phyloP scores from a whole-genome alignment of 2,329 filamentous ascomycete species.

The Dothiorella sarmentorum region DNA sequence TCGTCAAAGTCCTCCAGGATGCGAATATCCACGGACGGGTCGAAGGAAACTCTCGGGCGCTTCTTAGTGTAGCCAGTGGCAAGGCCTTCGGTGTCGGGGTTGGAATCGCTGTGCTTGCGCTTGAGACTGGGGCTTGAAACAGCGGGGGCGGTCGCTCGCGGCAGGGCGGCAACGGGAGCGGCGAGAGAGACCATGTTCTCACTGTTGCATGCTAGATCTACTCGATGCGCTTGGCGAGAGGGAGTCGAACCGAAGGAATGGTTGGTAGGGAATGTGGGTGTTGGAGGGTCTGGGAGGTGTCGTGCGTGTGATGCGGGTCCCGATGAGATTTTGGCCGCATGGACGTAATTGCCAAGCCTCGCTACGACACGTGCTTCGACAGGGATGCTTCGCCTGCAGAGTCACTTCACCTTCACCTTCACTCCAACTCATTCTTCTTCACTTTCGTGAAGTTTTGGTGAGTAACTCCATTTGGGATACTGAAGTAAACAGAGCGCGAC shows the following conservation, averaged over 20 bases:
- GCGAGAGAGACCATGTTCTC: conserved; percentile 38
- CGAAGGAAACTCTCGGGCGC: conserved; percentile 47
- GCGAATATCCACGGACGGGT: conserved; percentile 46
- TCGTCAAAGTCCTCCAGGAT: conserved; percentile 46
- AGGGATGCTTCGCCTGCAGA: background rate
- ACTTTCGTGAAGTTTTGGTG: no score
- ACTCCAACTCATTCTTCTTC: no score
- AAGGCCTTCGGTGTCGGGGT: conserved; percentile 29
- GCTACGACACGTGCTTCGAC: background rate
- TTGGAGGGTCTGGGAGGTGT: conserved; percentile 14
- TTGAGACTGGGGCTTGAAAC: conserved; percentile 34
- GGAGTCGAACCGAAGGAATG: background rate
- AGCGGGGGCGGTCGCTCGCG: conserved; percentile 24
- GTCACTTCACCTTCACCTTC: background rate
- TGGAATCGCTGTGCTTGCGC: conserved; percentile 34
- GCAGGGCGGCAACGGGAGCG: conserved; percentile 27
- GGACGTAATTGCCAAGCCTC: background rate
- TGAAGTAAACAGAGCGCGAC: no score
- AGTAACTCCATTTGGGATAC: no score
- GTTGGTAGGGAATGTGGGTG: background rate
- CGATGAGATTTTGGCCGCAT: conserved; percentile 14
- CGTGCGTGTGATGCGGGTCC: conserved; percentile 11
- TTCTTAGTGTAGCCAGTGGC: conserved; percentile 38
- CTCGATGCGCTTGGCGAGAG: background rate
- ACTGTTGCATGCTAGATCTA: background rate